Percentiles rank a stretch among this genome's conserved stretches.
phyloP scores from a whole-genome alignment of 768 basidiomycete genomes.

The Mycena venus region DNA sequence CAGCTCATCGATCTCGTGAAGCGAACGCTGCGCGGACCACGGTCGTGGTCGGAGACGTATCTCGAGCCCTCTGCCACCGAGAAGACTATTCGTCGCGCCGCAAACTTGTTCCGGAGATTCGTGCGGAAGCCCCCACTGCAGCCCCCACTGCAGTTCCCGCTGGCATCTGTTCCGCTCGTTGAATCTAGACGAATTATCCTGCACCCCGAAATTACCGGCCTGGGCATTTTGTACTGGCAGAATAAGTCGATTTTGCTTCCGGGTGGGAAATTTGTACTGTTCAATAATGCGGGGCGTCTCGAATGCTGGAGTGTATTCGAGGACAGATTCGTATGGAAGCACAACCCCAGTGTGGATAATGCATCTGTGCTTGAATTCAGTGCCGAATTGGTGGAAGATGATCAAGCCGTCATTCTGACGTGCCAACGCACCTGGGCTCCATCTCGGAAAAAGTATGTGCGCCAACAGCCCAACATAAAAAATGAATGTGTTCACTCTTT shows the following conservation, averaged over 20 bases:
- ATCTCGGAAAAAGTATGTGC: not conserved
- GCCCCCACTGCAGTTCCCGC: not conserved
- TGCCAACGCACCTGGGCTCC: not conserved
- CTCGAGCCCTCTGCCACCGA: not conserved
- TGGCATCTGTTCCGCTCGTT: not conserved
- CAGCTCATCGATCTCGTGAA: slow-evolving; percentile 6
- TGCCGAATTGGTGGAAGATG: not conserved
- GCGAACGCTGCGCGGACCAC: not conserved
- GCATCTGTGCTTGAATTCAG: not conserved
- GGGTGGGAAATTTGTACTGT: slow-evolving; percentile 11
- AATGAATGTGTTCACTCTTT: too few relatives aligned
- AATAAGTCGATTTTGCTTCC: slow-evolving; percentile 8
- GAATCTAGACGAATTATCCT: not conserved
- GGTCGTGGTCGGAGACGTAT: not conserved
- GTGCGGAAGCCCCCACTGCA: not conserved
- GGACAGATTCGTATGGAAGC: slow-evolving; percentile 12
- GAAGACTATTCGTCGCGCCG: not conserved
- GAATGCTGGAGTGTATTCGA: slow-evolving; percentile 18
- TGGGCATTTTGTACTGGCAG: not conserved
- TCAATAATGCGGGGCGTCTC: not conserved
- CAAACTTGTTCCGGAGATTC: not conserved
- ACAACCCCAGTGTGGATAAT: not conserved
- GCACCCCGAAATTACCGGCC: not conserved
- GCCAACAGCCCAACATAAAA: too few relatives aligned
- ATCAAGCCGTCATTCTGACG: not conserved